These are phyloP conservation scores for Arxiozyma bovina DNA, from an alignment of 1,139 yeast genomes.

Conservation along the genomic window DNA sequence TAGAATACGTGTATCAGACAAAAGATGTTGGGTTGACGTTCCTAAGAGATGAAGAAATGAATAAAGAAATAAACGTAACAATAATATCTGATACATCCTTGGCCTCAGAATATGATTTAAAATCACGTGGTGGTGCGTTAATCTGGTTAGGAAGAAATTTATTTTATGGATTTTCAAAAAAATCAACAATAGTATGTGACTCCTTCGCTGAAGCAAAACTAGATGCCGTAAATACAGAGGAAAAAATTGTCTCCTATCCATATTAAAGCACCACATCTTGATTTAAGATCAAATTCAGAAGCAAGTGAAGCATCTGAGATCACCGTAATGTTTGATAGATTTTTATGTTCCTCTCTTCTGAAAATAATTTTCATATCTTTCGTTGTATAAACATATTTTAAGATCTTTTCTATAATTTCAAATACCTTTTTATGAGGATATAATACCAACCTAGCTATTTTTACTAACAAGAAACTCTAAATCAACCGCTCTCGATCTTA, in stretches of 20 bases:
- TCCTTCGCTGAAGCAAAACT: slow-evolving; percentile 6
- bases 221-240: slow-evolving; percentile 4
- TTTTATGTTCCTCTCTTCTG: too few species aligned
- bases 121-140: slow-evolving; percentile 2
- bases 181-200: slow-evolving; percentile 1
- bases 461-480: too few species aligned
- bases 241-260: too few species aligned
- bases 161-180: background rate
- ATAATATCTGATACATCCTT: slow-evolving; percentile 7
- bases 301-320: too few species aligned
- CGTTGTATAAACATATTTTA: too few species aligned
- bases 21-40: background rate
- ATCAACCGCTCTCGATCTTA: too few species aligned
- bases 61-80: background rate
- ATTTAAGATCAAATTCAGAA: too few species aligned
- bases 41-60: background rate
- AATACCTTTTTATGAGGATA: too few species aligned
- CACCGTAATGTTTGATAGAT: too few species aligned
- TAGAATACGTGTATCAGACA: slow-evolving; percentile 1
- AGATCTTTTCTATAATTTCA: background rate
- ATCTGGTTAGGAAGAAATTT: slow-evolving; percentile 6
- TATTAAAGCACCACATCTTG: too few species aligned
- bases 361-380: too few species aligned
- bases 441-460: too few species aligned
- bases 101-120: slow-evolving; percentile 6